Base-by-base conservation (phyloP, 352 stramenopile genomes). In the Globisporangium nunn region DNA sequence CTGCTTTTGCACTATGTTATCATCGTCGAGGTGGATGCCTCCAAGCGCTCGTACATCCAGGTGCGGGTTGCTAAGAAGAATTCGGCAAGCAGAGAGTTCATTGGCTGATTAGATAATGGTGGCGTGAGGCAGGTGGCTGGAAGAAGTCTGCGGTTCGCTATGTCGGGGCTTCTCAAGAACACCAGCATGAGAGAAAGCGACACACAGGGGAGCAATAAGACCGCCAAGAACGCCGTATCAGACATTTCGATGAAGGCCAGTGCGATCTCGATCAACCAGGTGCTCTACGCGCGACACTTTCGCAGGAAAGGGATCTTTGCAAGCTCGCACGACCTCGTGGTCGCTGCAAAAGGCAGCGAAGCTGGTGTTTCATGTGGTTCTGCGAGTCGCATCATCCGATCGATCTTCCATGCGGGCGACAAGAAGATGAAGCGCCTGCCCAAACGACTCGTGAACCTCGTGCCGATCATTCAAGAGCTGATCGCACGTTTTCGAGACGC, bases 1-100 rank as follows among this genome's bases (percentile, higher is more conserved):
- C 55, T 93, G 46, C 43, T 93, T 14, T 54, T 87, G 12, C 68
- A 91, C 56, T 87, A 87, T 53, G 71, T 69, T 12, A 66, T 93
- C 4, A 69, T 88, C 48, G 50, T 81, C 8, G 60, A 75, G 41
- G 43, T 87, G 4, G 67, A 72, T 11, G 28, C 63, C 0, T 30
- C 52, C 1, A 49, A 58, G 15, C 54, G 59, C 14, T 75, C 72
- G 18, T 88, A 75, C 50, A 70, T 92, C 14, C 81, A 90, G 72
- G 77, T 87, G 65, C 4, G 33, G 11, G 18, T n/a, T 15, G 10
- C 14, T 28, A 28, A 11, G 8, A 17, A 43, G 1, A 12, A 17
- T 17, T 4, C 3, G 11, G 6, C 37, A 4, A 43, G 2, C 37
- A 17, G 37, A 1, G 3, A 43, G 37, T 43, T 39, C 51, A 56